Evolutionary conservation across 805 yeast species (phyloP), one percentile per base, ranked within the genome.

Genomic region (Saccharomyces jurei): DNA sequence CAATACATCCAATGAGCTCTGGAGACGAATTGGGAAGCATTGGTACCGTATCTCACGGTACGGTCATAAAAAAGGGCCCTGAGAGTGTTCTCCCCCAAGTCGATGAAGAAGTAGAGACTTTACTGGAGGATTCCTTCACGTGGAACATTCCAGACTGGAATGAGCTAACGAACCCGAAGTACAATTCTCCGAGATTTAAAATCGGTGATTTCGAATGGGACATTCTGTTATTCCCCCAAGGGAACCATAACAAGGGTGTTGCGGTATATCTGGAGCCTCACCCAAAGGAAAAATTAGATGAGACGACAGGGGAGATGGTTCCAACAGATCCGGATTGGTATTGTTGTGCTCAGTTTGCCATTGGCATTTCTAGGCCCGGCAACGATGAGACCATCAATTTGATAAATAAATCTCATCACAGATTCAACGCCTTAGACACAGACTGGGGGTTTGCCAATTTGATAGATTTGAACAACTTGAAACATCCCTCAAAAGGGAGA

Each of bases 361-460:
- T 94, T 46, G 86, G 85, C 50, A 75, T 89, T 54, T 90, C 97
- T 81, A 87, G 87, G 64, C 96, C 97, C 0, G 74, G 62, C 2
- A 62, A 75, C 4, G 81, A 84, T 63, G 86, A 91, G 0, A 68
- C 76, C 4, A 72, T 81, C n/a, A 83, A 80, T 64, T 74, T 81
- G 27, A 71, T 79, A 11, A 84, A 82, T 62, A 77, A 80, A 6
- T 86, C 96, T 0, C 81, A 81, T 55, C 96, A 90, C 67, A 75
- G 99, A 58, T 94, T 89, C 72, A 81, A 77, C 59, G 76, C 82
- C 9, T 74, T 77, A 49, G 96, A 88, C 53, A 81, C 88, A 1
- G 99, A 94, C 69, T 94, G 99, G 99, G 99, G 99, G 28, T 94
- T 94, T 70, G 81, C 91, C 9, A 83, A 83, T 55, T 83, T 89